phyloP scores from a whole-genome alignment of 345 rosid genomes.

The Salix koriyanagi region DNA sequence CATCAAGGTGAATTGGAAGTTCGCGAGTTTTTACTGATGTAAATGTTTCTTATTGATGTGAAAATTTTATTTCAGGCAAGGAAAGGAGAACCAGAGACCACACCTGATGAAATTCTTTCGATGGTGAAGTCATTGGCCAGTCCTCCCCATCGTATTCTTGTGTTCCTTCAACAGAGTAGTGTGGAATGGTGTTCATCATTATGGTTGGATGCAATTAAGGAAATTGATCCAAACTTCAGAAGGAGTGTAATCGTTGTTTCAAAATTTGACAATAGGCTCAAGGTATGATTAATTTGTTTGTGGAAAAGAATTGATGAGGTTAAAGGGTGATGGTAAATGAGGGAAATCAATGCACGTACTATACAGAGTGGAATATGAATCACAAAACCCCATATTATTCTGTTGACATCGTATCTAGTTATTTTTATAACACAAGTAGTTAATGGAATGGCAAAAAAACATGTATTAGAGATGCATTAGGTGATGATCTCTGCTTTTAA shows the following conservation, averaged over 20 bases:
- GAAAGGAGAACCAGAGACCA: constrained; percentile 94
- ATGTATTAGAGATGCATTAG: background rate
- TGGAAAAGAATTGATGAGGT: background rate
- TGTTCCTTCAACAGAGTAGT: constrained; percentile 96
- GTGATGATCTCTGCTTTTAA: background rate
- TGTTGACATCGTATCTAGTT: background rate
- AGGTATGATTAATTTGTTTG: constrained; percentile 38
- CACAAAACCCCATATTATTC: background rate
- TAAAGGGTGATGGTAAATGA: background rate
- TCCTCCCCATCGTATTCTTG: constrained; percentile 88
- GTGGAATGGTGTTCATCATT: constrained; percentile 98
- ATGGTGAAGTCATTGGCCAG: constrained; percentile 92
- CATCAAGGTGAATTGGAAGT: background rate
- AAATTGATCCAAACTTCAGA: constrained; percentile 81
- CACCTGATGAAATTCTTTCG: constrained; percentile 84
- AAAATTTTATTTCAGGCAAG: constrained; percentile 52
- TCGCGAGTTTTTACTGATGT: background rate
- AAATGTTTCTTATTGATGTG: background rate
- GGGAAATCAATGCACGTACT: background rate
- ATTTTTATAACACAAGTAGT: background rate
- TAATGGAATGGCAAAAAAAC: background rate
- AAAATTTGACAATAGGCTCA: constrained; percentile 93
- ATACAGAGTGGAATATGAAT: background rate
- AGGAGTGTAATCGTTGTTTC: constrained; percentile 90
- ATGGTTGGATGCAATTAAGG: constrained; percentile 90